Percentiles rank a stretch among this genome's conserved stretches.
phyloP scores from a whole-genome alignment of 1,139 yeast genomes.

The Suhomyces choctaworum region DNA sequence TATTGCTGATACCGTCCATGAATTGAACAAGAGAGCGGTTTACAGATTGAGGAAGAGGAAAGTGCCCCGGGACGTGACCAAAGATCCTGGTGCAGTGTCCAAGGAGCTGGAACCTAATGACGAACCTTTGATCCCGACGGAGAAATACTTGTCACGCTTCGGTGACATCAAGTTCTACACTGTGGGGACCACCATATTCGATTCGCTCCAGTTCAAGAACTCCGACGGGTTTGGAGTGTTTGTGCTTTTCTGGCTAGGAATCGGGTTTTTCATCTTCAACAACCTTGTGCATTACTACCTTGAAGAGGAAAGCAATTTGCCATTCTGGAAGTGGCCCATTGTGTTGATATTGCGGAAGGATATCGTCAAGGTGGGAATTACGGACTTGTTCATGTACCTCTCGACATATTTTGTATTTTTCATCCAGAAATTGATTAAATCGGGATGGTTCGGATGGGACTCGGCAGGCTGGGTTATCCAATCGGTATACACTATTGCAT shows the following conservation, averaged over 20 bases:
- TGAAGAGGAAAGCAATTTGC: constrained; percentile 21
- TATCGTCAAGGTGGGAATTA: constrained; percentile 59
- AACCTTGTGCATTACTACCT: constrained; percentile 46
- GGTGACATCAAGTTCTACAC: constrained; percentile 47
- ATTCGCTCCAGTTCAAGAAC: constrained; percentile 37
- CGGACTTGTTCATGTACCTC: constrained; percentile 71
- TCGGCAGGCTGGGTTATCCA: constrained; percentile 61
- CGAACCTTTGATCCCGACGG: constrained; percentile 1
- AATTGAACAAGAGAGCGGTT: constrained; percentile 5
- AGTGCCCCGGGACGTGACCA: not conserved
- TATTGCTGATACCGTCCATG: constrained; percentile 4
- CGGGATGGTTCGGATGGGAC: constrained; percentile 54
- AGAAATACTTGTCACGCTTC: constrained; percentile 32
- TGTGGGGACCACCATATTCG: constrained; percentile 50
- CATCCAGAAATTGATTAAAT: constrained; percentile 53
- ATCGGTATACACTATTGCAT: constrained; percentile 53
- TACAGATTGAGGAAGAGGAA: constrained; percentile 10
- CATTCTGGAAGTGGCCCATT: constrained; percentile 49
- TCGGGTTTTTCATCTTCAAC: constrained; percentile 53
- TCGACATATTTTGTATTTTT: constrained; percentile 55
- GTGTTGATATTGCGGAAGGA: constrained; percentile 54
- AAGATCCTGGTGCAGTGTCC: constrained; percentile 2
- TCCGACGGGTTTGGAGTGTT: constrained; percentile 64
- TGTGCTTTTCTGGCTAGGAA: constrained; percentile 67
- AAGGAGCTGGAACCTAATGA: not conserved